Evolutionary conservation across 176 grass and related monocot genomes (phyloP), one percentile per base, ranked within the genome.

Genomic region (Triticum timopheevii): DNA sequence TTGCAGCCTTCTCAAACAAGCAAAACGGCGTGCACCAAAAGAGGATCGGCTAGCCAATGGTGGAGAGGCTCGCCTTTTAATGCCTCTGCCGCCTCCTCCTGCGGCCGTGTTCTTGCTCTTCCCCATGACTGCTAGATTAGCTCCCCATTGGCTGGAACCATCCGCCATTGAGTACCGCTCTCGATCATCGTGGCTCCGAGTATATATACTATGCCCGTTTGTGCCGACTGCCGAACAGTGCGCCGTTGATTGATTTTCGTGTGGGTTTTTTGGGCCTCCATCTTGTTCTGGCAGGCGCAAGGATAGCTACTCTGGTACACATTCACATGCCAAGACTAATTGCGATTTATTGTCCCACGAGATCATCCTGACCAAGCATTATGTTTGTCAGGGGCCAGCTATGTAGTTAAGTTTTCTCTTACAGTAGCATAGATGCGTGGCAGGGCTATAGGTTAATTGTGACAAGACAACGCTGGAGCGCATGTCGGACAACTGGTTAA

Each of bases 41-140:
- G 54, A 22, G 54, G 61, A 25, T 24, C 9, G 78, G 49, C 7
- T 78, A 89, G 38, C 81, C 87, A 79, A 83, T 72, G 28, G 24
- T 2, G 40, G 13, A 40, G 64, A 34, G 62, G 87, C 80, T 74
- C 92, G 35, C 87, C 92, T 94, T 94, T 94, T 89, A 39, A 94
- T 89, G 92, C 40, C 33, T 8, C 73, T 86, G 44, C 64, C 86
- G 52, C 59, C 74, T 10, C 54, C 20, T 59, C 54, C 54, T 59
- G 17, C 52, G 7, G 6, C 17, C 17, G 17, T 56, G 49, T 56
- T 56, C 6, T 20, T 56, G 52, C 52, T 56, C 17, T 20, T 56
- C 52, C 52, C 52, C 52, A 39, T 83, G 20, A 13, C 25, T 63
- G 65, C 62, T 84, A 54, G 50, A 54, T 54, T 79, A 30, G 16